phyloP scores from a whole-genome alignment of 768 basidiomycete genomes.

The Boletus pseudo-olivaceus region DNA sequence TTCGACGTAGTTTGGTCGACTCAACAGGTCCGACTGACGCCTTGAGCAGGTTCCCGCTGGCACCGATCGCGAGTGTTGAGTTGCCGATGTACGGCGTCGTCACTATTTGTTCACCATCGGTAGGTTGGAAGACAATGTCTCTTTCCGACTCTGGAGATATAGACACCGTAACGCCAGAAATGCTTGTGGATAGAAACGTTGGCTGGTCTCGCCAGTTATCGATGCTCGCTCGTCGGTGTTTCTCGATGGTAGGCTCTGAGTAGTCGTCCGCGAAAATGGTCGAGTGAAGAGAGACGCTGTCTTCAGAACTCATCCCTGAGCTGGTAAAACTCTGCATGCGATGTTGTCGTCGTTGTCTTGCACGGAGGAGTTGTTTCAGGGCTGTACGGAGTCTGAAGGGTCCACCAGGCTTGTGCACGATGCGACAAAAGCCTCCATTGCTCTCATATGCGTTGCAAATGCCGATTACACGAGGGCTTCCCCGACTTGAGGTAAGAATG shows the following conservation, averaged over 20 bases:
- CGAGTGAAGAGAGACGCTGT: constrained; percentile 26
- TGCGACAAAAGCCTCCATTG: constrained; percentile 84
- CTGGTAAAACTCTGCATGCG: constrained; percentile 19
- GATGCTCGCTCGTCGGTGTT: constrained; percentile 34
- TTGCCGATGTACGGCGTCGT: constrained; percentile 16
- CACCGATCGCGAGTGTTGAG: constrained; percentile 52
- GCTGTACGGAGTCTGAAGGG: constrained; percentile 68
- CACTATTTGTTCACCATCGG: constrained; percentile 12
- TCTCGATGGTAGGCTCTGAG: constrained; percentile 10
- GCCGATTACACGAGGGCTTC: constrained; percentile 57
- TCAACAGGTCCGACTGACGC: constrained; percentile 57
- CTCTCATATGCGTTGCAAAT: constrained; percentile 69
- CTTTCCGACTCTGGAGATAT: constrained; percentile 25
- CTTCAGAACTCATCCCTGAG: constrained; percentile 22
- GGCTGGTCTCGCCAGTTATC: constrained; percentile 26
- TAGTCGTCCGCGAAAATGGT: constrained; percentile 28
- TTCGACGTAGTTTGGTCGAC: constrained; percentile 42
- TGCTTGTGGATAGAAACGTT: constrained; percentile 1
- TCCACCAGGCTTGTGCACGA: constrained; percentile 86
- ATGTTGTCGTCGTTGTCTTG: constrained; percentile 30
- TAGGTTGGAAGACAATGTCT: constrained; percentile 24
- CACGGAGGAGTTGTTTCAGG: constrained; percentile 46
- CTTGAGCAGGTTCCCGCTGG: constrained; percentile 66
- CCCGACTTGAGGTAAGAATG: constrained; percentile 68
- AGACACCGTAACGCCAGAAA: constrained; percentile 15